These are phyloP conservation scores for Vicia villosa DNA, from an alignment of 306 rosid genomes.

Conservation along the genomic window DNA sequence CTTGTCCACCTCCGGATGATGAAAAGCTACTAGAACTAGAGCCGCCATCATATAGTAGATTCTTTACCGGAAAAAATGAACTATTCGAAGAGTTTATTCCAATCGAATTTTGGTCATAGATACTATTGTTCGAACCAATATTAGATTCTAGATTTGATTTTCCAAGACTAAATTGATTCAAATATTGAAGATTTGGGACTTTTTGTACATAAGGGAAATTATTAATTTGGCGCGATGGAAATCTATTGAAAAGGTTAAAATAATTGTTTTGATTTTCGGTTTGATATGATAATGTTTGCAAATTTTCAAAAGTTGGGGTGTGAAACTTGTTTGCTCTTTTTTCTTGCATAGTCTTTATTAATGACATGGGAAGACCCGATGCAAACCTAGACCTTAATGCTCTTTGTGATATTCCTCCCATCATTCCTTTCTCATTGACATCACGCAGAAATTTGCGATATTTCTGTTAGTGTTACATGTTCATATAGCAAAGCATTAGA, in stretches of 20 bases:
- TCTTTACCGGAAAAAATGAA: neutral
- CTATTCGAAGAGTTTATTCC: neutral
- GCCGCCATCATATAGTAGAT: neutral
- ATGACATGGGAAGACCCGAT: slow-evolving; percentile 22
- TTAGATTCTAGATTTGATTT: slow-evolving; percentile 8
- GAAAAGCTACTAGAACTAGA: neutral
- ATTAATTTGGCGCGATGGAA: neutral
- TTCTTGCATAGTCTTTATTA: slow-evolving; percentile 14
- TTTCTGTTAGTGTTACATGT: slow-evolving; percentile 43
- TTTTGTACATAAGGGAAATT: neutral
- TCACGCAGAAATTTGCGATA: slow-evolving; percentile 53
- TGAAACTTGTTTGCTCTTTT: neutral
- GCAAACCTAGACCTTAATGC: slow-evolving; percentile 54
- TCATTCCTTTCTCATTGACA: slow-evolving; percentile 44
- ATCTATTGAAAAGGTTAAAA: neutral
- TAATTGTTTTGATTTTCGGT: neutral
- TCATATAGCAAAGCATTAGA: neutral
- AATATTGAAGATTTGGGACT: neutral
- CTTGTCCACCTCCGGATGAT: slow-evolving; percentile 1
- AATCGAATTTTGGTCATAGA: neutral
- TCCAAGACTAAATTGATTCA: slow-evolving; percentile 16
- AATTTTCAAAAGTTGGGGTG: neutral
- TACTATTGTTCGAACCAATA: neutral
- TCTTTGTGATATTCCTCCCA: slow-evolving; percentile 39
- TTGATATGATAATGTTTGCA: neutral